These are phyloP conservation scores for Fraxinus floribunda DNA, from an alignment of 305 asterid genomes.

Conservation along the genomic window DNA sequence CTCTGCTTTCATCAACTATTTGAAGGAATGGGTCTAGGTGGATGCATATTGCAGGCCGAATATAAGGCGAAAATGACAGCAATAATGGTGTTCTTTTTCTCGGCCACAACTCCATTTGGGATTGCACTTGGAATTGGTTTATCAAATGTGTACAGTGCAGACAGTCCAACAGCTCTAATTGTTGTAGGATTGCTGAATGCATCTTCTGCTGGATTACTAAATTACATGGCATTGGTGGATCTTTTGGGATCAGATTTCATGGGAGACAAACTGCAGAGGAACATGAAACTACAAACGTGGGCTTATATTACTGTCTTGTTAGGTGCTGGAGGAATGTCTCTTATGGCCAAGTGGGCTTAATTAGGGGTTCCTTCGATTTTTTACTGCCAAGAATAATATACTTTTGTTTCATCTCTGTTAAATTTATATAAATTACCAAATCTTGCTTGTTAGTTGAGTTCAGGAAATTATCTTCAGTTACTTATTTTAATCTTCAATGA, in stretches of 20 bases:
- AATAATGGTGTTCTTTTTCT: slow-evolving; percentile 42
- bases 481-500: too few relatives aligned
- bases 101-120: slow-evolving; percentile 47
- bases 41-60: slow-evolving; percentile 43
- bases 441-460: too few relatives aligned
- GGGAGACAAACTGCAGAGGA: slow-evolving; percentile 38
- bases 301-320: slow-evolving; percentile 38
- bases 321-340: slow-evolving; percentile 51
- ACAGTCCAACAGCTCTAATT: slow-evolving; percentile 41
- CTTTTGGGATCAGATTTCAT: slow-evolving; percentile 42
- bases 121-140: slow-evolving; percentile 43
- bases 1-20: slow-evolving; percentile 45
- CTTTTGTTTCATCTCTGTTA: too few relatives aligned
- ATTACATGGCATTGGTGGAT: slow-evolving; percentile 53
- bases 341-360: slow-evolving; percentile 50
- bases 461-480: too few relatives aligned
- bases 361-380: neutral
- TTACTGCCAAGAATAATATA: neutral
- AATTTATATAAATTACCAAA: too few relatives aligned
- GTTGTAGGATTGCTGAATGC: slow-evolving; percentile 44
- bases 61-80: slow-evolving; percentile 30
- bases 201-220: slow-evolving; percentile 45
- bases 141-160: slow-evolving; percentile 41
- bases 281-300: slow-evolving; percentile 34
- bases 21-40: slow-evolving; percentile 52